These are phyloP conservation scores for Geranium incanum DNA, from an alignment of 441 rosid species.

Conservation along the genomic window DNA sequence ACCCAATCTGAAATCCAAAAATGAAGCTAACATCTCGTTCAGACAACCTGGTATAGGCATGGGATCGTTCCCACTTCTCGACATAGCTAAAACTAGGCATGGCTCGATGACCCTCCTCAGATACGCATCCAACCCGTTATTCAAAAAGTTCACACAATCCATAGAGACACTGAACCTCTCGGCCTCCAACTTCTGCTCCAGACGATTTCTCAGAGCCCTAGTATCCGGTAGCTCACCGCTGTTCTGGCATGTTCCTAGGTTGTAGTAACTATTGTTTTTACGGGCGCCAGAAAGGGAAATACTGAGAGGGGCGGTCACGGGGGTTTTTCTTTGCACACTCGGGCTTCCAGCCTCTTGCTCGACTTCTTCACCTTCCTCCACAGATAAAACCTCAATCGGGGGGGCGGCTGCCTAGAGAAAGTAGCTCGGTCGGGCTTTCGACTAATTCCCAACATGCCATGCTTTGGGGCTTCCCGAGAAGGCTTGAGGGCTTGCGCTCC, in stretches of 20 bases:
- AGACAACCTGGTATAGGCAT: slow-evolving; percentile 17
- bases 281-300: slow-evolving; percentile 42
- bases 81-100: slow-evolving; percentile 43
- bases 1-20: slow-evolving; percentile 52
- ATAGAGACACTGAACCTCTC: slow-evolving; percentile 43
- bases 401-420: slow-evolving; percentile 78
- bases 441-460: slow-evolving; percentile 38
- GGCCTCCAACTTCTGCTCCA: slow-evolving; percentile 50
- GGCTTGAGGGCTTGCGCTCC: slow-evolving; percentile 57
- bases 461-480: slow-evolving; percentile 74
- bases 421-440: slow-evolving; percentile 65
- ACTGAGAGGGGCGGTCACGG: slow-evolving; percentile 77
- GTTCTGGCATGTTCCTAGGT: background rate
- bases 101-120: slow-evolving; percentile 65
- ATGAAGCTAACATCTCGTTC: slow-evolving; percentile 27
- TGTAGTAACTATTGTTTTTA: background rate
- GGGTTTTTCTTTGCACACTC: slow-evolving; percentile 60
- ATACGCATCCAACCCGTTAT: slow-evolving; percentile 52
- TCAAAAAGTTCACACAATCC: slow-evolving; percentile 57
- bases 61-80: slow-evolving; percentile 27
- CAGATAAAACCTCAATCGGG: slow-evolving; percentile 58
- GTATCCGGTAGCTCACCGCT: slow-evolving; percentile 55
- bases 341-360: slow-evolving; percentile 69
- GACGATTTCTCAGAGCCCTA: slow-evolving; percentile 40
- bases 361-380: slow-evolving; percentile 94